Evolutionary conservation across 2,329 filamentous ascomycete genomes (phyloP).

Genomic region (Dryadomyces quercivorus): DNA sequence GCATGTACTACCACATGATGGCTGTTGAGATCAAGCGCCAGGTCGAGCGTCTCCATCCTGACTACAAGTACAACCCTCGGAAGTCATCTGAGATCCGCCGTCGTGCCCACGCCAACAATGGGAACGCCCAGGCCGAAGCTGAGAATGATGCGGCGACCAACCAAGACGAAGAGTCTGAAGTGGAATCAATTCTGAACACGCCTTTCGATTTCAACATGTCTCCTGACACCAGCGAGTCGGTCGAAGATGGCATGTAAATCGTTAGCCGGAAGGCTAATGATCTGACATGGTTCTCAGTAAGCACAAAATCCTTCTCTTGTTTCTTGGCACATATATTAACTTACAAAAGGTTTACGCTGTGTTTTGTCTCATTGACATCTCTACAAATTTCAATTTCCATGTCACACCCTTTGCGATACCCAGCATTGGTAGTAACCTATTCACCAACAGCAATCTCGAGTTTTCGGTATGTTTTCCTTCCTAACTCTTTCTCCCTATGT

Average conservation of each 20-base stretch:
- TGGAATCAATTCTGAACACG: not conserved
- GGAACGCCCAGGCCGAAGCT: not conserved
- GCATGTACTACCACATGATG: slow-evolving; percentile 20
- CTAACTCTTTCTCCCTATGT: no score
- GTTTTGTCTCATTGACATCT: not conserved
- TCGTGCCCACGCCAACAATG: slow-evolving; percentile 2
- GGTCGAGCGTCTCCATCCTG: slow-evolving; percentile 19
- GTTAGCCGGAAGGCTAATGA: not conserved
- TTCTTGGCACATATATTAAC: not conserved
- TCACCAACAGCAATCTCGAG: no score
- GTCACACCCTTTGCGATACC: no score
- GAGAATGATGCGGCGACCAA: not conserved
- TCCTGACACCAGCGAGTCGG: not conserved
- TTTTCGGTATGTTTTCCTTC: no score
- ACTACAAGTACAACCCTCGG: slow-evolving; percentile 27
- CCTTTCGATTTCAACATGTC: not conserved
- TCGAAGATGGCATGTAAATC: not conserved
- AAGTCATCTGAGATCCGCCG: slow-evolving; percentile 14
- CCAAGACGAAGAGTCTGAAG: not conserved
- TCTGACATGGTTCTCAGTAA: not conserved
- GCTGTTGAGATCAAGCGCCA: slow-evolving; percentile 19
- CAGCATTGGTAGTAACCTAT: no score
- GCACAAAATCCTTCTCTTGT: not conserved
- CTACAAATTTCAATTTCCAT: not conserved
- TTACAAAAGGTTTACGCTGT: not conserved